phyloP scores from a whole-genome alignment of 2,329 filamentous ascomycete genomes.

The Aspergillus quadricinctus region DNA sequence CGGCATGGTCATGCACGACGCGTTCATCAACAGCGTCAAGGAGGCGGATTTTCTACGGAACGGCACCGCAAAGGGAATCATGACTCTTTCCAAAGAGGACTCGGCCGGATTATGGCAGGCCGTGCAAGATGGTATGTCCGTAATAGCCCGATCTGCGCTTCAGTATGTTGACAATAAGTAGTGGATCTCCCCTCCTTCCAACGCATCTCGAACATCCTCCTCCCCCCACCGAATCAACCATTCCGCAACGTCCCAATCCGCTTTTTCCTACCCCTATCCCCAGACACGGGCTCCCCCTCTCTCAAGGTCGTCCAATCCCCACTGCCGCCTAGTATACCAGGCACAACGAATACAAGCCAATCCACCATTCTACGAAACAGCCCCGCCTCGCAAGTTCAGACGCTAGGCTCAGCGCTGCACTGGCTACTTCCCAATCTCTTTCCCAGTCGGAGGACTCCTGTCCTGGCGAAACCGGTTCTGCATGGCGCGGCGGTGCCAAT shows the following conservation, averaged over 20 bases:
- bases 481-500: slow-evolving; percentile 85
- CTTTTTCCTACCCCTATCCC: slow-evolving; percentile 72
- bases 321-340: slow-evolving; percentile 50
- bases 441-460: slow-evolving; percentile 75
- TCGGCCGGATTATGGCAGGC: slow-evolving; percentile 78
- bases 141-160: background rate
- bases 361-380: slow-evolving; percentile 12
- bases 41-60: slow-evolving; percentile 85
- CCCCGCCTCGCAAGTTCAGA: slow-evolving; percentile 53
- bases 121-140: slow-evolving; percentile 62
- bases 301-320: slow-evolving; percentile 72
- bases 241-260: slow-evolving; percentile 83
- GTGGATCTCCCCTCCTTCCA: slow-evolving; percentile 70
- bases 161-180: slow-evolving; percentile 26
- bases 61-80: slow-evolving; percentile 82
- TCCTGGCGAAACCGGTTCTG: slow-evolving; percentile 77
- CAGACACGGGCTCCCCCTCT: slow-evolving; percentile 46
- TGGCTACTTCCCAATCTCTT: slow-evolving; percentile 74
- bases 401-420: slow-evolving; percentile 74
- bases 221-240: slow-evolving; percentile 62
- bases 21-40: slow-evolving; percentile 67
- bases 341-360: slow-evolving; percentile 23
- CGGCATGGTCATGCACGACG: slow-evolving; percentile 56
- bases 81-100: slow-evolving; percentile 80
- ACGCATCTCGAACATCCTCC: slow-evolving; percentile 71